Evolutionary conservation across 176 grass and related monocot genomes (phyloP).

Genomic region (Ensete glaucum): DNA sequence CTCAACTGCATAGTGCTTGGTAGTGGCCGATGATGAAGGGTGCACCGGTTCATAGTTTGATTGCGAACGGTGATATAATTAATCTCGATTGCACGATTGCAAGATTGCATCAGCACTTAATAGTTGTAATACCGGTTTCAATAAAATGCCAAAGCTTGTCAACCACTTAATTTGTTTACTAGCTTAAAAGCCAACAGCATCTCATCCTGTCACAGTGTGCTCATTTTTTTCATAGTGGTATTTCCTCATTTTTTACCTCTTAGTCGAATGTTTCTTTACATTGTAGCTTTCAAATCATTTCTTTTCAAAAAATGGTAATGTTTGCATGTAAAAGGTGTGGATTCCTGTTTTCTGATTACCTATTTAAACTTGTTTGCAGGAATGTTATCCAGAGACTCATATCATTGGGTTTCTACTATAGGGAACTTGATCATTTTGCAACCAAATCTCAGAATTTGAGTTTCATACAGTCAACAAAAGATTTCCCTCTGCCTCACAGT

Average conservation of each 20-base stretch:
- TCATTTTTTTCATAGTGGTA: not conserved
- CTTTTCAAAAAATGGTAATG: not conserved
- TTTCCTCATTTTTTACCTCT: no score
- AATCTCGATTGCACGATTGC: no score
- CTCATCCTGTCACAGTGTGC: not conserved
- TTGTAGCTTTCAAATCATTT: not conserved
- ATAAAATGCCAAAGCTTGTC: no score
- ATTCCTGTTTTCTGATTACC: conserved; percentile 11
- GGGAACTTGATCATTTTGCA: conserved; percentile 78
- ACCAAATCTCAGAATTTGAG: conserved; percentile 65
- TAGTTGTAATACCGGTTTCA: no score
- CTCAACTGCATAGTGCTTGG: no score
- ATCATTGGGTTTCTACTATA: conserved; percentile 84
- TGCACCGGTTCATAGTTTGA: no score
- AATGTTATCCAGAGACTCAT: conserved; percentile 80
- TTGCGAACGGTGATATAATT: no score
- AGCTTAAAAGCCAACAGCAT: not conserved
- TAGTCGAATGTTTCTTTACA: not conserved
- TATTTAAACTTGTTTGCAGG: conserved; percentile 27
- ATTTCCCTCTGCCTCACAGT: conserved; percentile 30
- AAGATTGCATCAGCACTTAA: no score
- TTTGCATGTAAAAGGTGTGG: not conserved
- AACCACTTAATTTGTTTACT: no score
- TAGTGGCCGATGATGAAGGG: no score
- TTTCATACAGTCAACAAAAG: conserved; percentile 57